Percentiles rank a stretch among this genome's conserved stretches.
These are phyloP conservation scores for Daldinia grandis DNA, from an alignment of 495 filamentous ascomycete species.

Conservation along the genomic window DNA sequence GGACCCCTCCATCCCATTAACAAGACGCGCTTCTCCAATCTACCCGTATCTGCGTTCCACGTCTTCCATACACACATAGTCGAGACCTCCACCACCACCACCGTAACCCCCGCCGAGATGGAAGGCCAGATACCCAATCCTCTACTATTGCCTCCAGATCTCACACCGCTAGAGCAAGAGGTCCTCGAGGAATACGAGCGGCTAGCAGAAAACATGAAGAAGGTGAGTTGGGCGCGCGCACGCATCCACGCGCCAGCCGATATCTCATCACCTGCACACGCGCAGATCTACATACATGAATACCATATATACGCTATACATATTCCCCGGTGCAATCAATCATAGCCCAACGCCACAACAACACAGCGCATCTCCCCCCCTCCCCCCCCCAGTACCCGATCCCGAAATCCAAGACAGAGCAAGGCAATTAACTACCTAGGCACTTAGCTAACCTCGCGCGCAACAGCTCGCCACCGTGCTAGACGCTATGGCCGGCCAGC, in stretches of 20 bases:
- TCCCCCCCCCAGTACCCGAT: too few relatives aligned
- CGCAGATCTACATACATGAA: background rate
- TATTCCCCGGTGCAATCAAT: background rate
- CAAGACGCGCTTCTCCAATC: slow-evolving; percentile 27
- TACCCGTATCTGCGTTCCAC: background rate
- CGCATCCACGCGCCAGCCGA: slow-evolving; percentile 3
- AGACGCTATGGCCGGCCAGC: slow-evolving; percentile 66
- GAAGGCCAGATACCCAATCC: slow-evolving; percentile 42
- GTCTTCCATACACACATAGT: background rate
- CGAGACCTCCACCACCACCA: background rate
- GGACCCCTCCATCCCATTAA: slow-evolving; percentile 16
- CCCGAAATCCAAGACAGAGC: too few relatives aligned
- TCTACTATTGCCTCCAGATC: slow-evolving; percentile 56
- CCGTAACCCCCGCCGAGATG: slow-evolving; percentile 31
- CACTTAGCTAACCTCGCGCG: slow-evolving; percentile 1
- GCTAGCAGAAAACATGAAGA: slow-evolving; percentile 89
- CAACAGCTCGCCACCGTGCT: slow-evolving; percentile 68
- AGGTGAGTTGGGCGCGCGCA: slow-evolving; percentile 59
- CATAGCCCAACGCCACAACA: too few relatives aligned
- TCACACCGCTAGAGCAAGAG: slow-evolving; percentile 88
- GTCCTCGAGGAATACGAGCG: slow-evolving; percentile 92
- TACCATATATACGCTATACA: background rate
- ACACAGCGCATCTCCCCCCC: too few relatives aligned
- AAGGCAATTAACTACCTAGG: background rate
- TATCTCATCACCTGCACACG: too few relatives aligned